A percentile compares a stretch with the other conserved stretches of the same genome.
Evolutionary conservation across 768 basidiomycete species (phyloP).

Genomic region (Termitomyces sp.): DNA sequence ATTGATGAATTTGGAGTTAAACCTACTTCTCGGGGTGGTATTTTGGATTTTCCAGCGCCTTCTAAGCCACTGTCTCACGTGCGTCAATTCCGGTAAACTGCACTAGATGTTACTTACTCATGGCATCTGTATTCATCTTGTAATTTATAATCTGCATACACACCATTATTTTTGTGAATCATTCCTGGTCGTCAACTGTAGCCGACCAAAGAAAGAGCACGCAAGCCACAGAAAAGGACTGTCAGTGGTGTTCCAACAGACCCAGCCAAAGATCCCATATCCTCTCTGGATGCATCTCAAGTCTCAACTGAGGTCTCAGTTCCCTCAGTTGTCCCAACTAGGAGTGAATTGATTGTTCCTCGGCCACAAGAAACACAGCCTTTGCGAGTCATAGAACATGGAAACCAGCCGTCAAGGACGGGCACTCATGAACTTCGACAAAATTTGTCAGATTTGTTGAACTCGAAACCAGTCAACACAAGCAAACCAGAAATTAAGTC

Average conservation of each 20-base stretch:
- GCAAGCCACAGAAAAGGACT: constrained; percentile 47
- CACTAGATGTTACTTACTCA: constrained; percentile 38
- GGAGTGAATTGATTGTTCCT: neutral
- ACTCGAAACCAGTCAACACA: neutral
- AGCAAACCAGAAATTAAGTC: neutral
- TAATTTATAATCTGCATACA: constrained; percentile 18
- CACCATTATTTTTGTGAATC: constrained; percentile 10
- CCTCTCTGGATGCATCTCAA: neutral
- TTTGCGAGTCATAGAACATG: neutral
- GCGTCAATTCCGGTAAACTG: constrained; percentile 71
- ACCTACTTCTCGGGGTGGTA: constrained; percentile 15
- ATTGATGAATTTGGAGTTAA: constrained; percentile 47
- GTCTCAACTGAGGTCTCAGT: neutral
- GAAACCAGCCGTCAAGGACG: neutral
- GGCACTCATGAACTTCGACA: neutral
- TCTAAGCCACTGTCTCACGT: constrained; percentile 75
- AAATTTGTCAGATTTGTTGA: neutral
- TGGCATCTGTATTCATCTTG: constrained; percentile 16
- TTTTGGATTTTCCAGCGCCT: constrained; percentile 34
- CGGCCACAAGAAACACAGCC: neutral
- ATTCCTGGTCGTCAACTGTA: constrained; percentile 24
- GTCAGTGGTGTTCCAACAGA: neutral
- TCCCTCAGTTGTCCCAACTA: neutral
- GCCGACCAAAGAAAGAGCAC: constrained; percentile 73
- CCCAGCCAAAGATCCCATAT: neutral